Conservation (phyloP, 169 alveolate genomes). For the Besnoitia besnoiti region DNA sequence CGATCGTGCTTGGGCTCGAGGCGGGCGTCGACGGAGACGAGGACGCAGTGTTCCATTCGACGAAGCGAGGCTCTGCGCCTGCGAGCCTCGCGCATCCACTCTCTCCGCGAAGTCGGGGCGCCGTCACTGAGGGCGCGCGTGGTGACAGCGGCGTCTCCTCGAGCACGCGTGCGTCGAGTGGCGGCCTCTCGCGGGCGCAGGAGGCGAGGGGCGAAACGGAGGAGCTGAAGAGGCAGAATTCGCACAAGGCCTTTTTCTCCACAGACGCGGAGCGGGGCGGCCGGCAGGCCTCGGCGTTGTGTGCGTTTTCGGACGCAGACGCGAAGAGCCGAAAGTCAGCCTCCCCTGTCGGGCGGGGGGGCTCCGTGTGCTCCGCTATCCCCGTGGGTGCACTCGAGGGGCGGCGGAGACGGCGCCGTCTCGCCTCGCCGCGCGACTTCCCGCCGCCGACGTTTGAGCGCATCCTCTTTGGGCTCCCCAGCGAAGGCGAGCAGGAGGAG, state of each 20-base stretch:
- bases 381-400: background rate
- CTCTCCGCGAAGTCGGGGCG: too few species aligned
- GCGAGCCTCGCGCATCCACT: too few species aligned
- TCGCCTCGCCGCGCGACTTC: constrained; percentile 53
- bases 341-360: background rate
- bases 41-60: too few species aligned
- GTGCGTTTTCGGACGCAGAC: background rate
- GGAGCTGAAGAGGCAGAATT: background rate
- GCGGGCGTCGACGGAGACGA: too few species aligned
- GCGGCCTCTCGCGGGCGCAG: background rate
- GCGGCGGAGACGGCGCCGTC: background rate
- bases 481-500: background rate
- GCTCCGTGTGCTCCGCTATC: background rate
- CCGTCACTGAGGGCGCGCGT: too few species aligned
- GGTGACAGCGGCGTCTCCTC: too few species aligned
- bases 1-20: too few species aligned
- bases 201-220: background rate
- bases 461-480: constrained; percentile 45
- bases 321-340: too few species aligned
- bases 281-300: background rate
- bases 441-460: constrained; percentile 63
- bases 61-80: too few species aligned
- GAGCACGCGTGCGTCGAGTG: too few species aligned
- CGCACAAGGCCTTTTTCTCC: background rate
- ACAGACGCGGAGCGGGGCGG: background rate